Evolutionary conservation across 163 green algal species (phyloP).

Genomic region (Chlamydomonas reinhardtii): DNA sequence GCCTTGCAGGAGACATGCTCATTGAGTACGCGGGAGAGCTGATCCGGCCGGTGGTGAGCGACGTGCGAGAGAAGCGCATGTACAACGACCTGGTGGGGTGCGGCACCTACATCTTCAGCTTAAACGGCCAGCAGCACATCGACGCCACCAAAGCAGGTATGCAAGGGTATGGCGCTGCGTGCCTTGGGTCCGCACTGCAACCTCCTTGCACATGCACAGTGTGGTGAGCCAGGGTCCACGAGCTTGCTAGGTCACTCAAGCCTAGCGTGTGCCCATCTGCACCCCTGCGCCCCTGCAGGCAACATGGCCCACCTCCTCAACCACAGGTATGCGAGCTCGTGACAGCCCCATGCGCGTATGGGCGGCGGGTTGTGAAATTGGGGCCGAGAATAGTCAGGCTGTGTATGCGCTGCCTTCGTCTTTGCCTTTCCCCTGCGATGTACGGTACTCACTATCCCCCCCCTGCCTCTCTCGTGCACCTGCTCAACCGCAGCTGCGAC

Average conservation of each 20-base stretch:
- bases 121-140: constrained; percentile 77
- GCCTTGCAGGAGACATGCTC: constrained; percentile 78
- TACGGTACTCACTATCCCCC: no score
- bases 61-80: constrained; percentile 73
- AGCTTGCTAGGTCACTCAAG: no score
- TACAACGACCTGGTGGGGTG: constrained; percentile 85
- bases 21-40: constrained; percentile 92
- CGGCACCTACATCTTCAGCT: constrained; percentile 78
- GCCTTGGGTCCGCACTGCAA: no score
- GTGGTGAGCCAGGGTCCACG: no score
- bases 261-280: no score
- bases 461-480: no score
- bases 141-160: constrained; percentile 79
- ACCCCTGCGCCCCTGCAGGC: constrained; percentile 58
- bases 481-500: constrained; percentile 93
- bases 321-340: constrained; percentile 79
- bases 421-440: no score
- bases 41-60: constrained; percentile 78
- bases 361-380: no score
- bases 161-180: not conserved
- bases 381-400: no score
- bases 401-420: no score
- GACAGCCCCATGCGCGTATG: no score
- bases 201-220: no score
- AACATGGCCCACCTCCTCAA: constrained; percentile 95